These are phyloP conservation scores for Blastomyces percursus DNA, from an alignment of 2,329 filamentous ascomycete species.

Conservation along the genomic window DNA sequence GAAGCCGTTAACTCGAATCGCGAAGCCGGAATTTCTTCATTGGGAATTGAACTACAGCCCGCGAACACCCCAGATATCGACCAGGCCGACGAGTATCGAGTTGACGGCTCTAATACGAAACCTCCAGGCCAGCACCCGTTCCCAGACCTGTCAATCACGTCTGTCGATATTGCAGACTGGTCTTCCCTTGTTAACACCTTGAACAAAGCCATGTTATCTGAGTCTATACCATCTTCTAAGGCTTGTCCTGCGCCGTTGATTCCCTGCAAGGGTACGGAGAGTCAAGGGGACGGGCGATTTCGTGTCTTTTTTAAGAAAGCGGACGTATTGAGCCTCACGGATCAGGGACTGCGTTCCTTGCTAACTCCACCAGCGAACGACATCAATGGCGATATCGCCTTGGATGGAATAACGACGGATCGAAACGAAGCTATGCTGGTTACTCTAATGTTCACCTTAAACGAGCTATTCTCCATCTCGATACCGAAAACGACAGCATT, in stretches of 20 bases:
- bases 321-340: constrained; percentile 40
- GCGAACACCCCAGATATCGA: background rate
- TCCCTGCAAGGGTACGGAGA: background rate
- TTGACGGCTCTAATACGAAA: background rate
- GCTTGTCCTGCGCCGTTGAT: constrained; percentile 24
- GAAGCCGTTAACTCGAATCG: background rate
- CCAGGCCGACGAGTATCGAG: background rate
- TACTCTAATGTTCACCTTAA: constrained; percentile 86
- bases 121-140: constrained; percentile 4
- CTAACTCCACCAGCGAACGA: constrained; percentile 10
- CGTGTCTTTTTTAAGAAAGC: constrained; percentile 37
- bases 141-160: constrained; percentile 39
- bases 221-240: constrained; percentile 21
- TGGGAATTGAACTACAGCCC: background rate
- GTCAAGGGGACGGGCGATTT: constrained; percentile 12
- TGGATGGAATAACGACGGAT: background rate
- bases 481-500: constrained; percentile 66
- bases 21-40: background rate
- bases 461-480: constrained; percentile 78
- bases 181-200: constrained; percentile 50
- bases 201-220: constrained; percentile 40
- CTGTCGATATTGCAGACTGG: constrained; percentile 83
- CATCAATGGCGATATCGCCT: background rate
- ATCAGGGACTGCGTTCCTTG: constrained; percentile 30
- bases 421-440: constrained; percentile 44